phyloP scores from a whole-genome alignment of 139 green algal species.

The Microglena sp. region DNA sequence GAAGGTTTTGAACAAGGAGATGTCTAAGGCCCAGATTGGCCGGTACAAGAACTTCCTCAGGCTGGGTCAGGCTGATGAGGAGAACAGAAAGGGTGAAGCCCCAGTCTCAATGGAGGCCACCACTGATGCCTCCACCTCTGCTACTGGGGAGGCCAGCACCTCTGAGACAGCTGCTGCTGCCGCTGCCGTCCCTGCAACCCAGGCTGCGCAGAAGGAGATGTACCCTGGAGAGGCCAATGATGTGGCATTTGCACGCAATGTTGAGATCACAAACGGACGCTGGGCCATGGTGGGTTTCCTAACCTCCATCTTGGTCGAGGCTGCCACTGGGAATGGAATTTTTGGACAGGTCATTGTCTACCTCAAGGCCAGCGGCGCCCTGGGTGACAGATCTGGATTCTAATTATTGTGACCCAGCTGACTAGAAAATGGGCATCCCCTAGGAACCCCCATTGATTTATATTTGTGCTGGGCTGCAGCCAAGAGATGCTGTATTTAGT shows the following conservation, averaged over 20 bases:
- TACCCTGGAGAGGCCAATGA: slow-evolving; percentile 13
- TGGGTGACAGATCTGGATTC: slow-evolving; percentile 47
- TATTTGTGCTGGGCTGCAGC: too few relatives aligned
- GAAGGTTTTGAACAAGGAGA: slow-evolving; percentile 26
- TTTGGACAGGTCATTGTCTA: slow-evolving; percentile 46
- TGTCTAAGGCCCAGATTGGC: slow-evolving; percentile 27
- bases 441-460: too few relatives aligned
- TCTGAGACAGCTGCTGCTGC: background rate
- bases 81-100: too few relatives aligned
- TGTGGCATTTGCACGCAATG: slow-evolving; percentile 23
- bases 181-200: too few relatives aligned
- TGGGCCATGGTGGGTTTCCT: slow-evolving; percentile 60
- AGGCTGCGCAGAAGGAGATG: slow-evolving; percentile 9
- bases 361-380: slow-evolving; percentile 33
- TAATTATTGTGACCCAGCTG: too few relatives aligned
- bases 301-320: slow-evolving; percentile 48
- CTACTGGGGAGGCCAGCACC: background rate
- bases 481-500: too few relatives aligned
- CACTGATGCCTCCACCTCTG: background rate
- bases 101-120: too few relatives aligned
- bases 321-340: slow-evolving; percentile 52
- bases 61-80: too few relatives aligned
- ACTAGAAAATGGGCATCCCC: too few relatives aligned
- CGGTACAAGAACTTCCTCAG: slow-evolving; percentile 57
- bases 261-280: slow-evolving; percentile 42